Evolutionary conservation across 129 eudicot species (phyloP).

Genomic region (Flaveria bidentis): DNA sequence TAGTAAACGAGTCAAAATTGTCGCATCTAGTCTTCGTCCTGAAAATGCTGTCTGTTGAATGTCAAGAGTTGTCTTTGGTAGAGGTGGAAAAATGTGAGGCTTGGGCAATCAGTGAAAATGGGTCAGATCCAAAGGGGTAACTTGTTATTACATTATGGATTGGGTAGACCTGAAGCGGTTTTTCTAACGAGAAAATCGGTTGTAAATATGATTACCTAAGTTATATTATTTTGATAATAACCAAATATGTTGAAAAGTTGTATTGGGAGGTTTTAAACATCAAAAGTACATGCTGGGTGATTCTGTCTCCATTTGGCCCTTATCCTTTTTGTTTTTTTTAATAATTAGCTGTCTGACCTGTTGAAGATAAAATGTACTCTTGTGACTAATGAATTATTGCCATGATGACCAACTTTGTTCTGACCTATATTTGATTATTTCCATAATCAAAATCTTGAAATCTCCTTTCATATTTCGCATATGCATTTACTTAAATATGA

Average conservation of each 20-base stretch:
- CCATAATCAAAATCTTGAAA: too few species aligned
- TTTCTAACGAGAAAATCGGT: not conserved
- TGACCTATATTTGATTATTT: not conserved
- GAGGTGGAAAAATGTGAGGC: not conserved
- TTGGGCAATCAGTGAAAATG: not conserved
- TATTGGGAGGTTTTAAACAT: not conserved
- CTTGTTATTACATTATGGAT: not conserved
- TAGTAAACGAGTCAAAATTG: not conserved
- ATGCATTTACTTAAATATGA: not conserved
- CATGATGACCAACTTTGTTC: not conserved
- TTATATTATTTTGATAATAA: not conserved
- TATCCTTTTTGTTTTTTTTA: not conserved
- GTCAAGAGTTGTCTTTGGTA: not conserved
- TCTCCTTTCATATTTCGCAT: not conserved
- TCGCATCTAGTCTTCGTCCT: not conserved
- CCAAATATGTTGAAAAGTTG: not conserved
- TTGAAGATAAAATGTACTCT: too few species aligned
- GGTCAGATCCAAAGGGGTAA: too few species aligned
- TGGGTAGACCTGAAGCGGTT: not conserved
- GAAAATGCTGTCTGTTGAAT: too few species aligned
- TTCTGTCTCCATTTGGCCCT: not conserved
- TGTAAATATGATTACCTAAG: not conserved
- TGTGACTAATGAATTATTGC: not conserved
- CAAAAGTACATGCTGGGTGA: not conserved
- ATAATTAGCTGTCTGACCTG: not conserved